Base-by-base conservation (phyloP, 345 rosid species). In the Hirschfeldia incana region DNA sequence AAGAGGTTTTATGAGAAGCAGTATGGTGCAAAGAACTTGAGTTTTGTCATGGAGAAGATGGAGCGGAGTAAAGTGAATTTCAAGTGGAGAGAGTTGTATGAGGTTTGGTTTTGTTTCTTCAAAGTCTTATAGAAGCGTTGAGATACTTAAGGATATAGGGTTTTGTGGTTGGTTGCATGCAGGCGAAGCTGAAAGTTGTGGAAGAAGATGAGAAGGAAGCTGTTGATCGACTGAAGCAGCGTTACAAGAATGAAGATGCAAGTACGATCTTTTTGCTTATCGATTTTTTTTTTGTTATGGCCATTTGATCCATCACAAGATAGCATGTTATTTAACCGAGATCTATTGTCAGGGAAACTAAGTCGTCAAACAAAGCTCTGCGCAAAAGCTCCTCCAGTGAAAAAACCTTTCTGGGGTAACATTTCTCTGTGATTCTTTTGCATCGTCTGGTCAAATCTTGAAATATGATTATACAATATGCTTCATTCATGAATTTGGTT, bases 321-420 rank as follows among this genome's bases (percentile, higher is more conserved):
- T 21, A 33, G 51, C 28, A 74, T 64, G 72, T 60, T 77, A 5
- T 44, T 44, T 49, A 12, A 21, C 37, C 55, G 9, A 51, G 59
- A n/a, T 76, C 15, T 36, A 10, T 44, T 64, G 76, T 63, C 73
- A 92, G 98, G 84, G 59, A 95, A 87, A 85, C 94, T 82, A 85
- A 91, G 94, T 78, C 89, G 97, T 75, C 91, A 89, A 78, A 85
- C 90, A 69, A 92, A 78, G 65, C 75, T 91, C 60, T 91, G 98
- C 84, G 16, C 88, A 5, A 95, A 93, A 92, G 87, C 89, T 81
- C 99, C 97, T 79, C 84, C 94, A 30, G 80, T 62, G 75, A 93
- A 89, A 86, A 88, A 94, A 87, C 78, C 88, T 74, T 90, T 78
- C 27, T 84, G 91, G 82, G 91, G 94, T 88, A 83, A 81, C 29